A percentile compares a stretch with the other conserved stretches of the same genome.
Evolutionary conservation across 441 rosid genomes (phyloP).

Genomic region (Manihot esculenta): DNA sequence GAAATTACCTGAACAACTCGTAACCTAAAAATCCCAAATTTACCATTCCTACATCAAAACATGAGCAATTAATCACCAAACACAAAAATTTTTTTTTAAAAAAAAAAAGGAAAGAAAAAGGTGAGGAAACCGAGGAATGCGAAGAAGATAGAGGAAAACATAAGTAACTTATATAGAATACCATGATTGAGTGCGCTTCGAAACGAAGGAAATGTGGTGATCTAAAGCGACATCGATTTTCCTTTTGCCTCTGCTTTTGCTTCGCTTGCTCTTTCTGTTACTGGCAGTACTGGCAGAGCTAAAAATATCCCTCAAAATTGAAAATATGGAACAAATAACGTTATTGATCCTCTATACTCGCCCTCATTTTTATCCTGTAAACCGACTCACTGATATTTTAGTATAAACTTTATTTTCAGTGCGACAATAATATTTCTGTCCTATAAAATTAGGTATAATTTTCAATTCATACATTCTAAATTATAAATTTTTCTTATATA

Average conservation of each 20-base stretch:
- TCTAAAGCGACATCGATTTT: constrained; percentile 24
- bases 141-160: constrained; percentile 15
- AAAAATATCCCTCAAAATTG: constrained; percentile 7
- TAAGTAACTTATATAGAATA: constrained; percentile 27
- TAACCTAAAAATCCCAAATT: constrained; percentile 35
- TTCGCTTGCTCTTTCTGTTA: constrained; percentile 11
- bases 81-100: not conserved
- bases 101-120: not conserved
- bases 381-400: too few species aligned
- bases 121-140: not conserved
- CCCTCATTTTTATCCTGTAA: not conserved
- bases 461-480: too few species aligned
- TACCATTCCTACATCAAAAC: constrained; percentile 41
- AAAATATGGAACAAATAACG: constrained; percentile 19
- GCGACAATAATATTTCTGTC: too few species aligned
- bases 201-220: constrained; percentile 20
- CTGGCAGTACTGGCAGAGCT: constrained; percentile 1
- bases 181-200: constrained; percentile 40
- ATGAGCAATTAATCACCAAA: constrained; percentile 2
- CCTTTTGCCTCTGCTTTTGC: not conserved
- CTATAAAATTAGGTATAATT: too few species aligned
- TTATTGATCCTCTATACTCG: constrained; percentile 2
- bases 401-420: too few species aligned
- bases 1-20: constrained; percentile 44
- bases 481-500: too few species aligned